These are phyloP conservation scores for Solanum lycopersicoides DNA, from an alignment of 257 asterid species.

Conservation along the genomic window DNA sequence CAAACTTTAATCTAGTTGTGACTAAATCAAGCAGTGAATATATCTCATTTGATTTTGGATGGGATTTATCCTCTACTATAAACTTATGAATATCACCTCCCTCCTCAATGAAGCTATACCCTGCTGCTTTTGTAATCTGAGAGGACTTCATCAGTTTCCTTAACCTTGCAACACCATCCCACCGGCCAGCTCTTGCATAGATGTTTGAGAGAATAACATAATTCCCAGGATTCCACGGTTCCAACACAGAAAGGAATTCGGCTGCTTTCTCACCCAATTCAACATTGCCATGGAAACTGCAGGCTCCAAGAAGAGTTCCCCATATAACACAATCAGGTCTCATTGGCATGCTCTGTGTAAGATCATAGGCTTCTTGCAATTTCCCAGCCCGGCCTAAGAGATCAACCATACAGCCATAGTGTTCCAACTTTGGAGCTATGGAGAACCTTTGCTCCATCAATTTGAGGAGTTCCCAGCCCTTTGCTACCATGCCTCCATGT, in stretches of 20 bases:
- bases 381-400: conserved; percentile 76
- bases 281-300: conserved; percentile 71
- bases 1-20: conserved; percentile 30
- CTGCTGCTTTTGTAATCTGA: conserved; percentile 57
- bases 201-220: conserved; percentile 84
- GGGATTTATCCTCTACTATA: conserved; percentile 63
- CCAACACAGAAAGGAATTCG: conserved; percentile 42
- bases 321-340: conserved; percentile 77
- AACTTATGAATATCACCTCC: conserved; percentile 70
- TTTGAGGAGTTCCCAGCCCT: conserved; percentile 43
- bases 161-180: conserved; percentile 67
- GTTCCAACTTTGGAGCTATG: conserved; percentile 25
- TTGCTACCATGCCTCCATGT: conserved; percentile 64
- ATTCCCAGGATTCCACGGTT: conserved; percentile 76
- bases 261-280: conserved; percentile 70
- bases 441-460: conserved; percentile 28
- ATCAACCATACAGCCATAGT: conserved; percentile 66
- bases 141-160: conserved; percentile 71
- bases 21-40: conserved; percentile 31
- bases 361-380: conserved; percentile 51
- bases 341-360: conserved; percentile 64
- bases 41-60: conserved; percentile 39
- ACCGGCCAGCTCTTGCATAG: conserved; percentile 45
- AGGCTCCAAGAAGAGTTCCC: conserved; percentile 79
- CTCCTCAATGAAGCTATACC: conserved; percentile 74